Conservation (phyloP, 129 eudicot species). For the Flaveria trinervia region DNA sequence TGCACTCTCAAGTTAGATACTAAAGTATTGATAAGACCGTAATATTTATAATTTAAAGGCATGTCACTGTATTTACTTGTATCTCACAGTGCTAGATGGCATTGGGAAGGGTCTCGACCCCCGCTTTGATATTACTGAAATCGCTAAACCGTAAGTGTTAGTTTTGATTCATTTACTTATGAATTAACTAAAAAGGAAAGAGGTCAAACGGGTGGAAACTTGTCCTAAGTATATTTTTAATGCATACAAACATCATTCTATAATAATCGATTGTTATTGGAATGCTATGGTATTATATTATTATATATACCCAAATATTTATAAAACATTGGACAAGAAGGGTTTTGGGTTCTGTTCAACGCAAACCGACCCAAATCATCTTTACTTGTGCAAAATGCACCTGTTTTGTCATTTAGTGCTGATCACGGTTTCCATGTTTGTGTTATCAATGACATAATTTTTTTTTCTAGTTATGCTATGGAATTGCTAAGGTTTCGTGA, state of each 20-base stretch:
- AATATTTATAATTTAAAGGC: not conserved
- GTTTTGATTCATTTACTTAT: conserved; percentile 2
- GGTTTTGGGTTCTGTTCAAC: not conserved
- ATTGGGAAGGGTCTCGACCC: conserved; percentile 99
- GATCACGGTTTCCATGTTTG: not conserved
- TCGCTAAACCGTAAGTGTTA: conserved; percentile 91
- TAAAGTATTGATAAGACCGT: not conserved
- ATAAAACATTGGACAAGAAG: not conserved
- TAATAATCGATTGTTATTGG: not conserved
- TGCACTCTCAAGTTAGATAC: conserved; percentile 10
- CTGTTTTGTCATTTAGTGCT: not conserved
- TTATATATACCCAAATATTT: not conserved
- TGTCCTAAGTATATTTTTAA: not conserved
- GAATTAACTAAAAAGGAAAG: conserved; percentile 4
- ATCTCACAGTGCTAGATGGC: conserved; percentile 81
- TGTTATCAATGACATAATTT: conserved; percentile 23
- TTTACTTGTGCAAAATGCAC: not conserved
- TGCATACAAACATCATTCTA: not conserved
- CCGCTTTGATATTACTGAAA: conserved; percentile 97
- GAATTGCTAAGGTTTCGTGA: conserved; percentile 94
- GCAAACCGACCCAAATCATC: not conserved
- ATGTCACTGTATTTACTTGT: conserved; percentile 20
- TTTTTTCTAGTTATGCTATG: conserved; percentile 70
- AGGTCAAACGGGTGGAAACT: not conserved
- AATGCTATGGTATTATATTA: not conserved